Base-by-base conservation (phyloP, 805 yeast genomes). In the Metschnikowia continentalis region DNA sequence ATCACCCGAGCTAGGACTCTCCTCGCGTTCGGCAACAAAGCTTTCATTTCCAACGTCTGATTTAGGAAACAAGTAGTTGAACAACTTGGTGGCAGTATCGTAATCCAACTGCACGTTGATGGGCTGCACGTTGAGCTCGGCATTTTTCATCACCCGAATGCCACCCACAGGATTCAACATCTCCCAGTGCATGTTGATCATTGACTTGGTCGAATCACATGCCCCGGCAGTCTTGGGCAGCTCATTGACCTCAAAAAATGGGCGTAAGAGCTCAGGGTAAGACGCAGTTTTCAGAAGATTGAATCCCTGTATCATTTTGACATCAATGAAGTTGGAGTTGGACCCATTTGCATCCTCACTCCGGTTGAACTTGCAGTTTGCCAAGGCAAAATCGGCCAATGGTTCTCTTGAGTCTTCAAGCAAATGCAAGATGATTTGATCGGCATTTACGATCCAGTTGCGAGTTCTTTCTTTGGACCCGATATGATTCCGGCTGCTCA, bases 81-180 rank as follows among this genome's bases (percentile, higher is more conserved):
- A 72, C 23, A 91, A 63, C 57, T 77, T 79, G 37, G 77, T 78
- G 1, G 90, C 85, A 0, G 91, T 81, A 1, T 70, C 72, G 55
- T 86, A 87, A 54, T 91, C 97, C 36, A 92, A 64, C 55, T 84
- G 86, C 2, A 92, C 59, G 53, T 80, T 81, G 54, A 91, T 60
- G 0, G 96, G 96, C 47, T 79, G 76, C 15, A 89, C 65, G 1
- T 69, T 66, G 17, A 88, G 72, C 35, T 80, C 80, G 22, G 89
- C 83, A 46, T 77, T 71, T 52, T 82, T 83, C 69, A 91, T 74
- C 22, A 91, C 83, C n/a, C 87, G 79, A 46, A 91, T 90, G 10
- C 98, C 98, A 32, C 97, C 98, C 50, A 92, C 86, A 0, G 96
- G 90, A 49, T 80, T 81, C 47, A 86, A 79, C 83, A 87, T 80